Evolutionary conservation across 768 basidiomycete genomes (phyloP).

Genomic region (Podaxis sp.): DNA sequence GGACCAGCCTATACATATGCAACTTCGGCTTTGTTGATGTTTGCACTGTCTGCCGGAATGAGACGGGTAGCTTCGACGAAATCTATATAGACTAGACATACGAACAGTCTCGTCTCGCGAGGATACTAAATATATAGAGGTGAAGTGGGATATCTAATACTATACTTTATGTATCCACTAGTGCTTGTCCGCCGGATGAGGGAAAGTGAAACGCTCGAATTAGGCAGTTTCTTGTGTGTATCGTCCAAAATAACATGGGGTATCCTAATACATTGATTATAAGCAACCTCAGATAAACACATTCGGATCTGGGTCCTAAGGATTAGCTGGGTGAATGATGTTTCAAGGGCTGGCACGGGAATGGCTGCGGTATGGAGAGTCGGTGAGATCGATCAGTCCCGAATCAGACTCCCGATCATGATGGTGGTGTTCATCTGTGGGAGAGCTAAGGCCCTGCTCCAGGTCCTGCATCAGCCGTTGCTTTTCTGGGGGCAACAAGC

Average conservation of each 20-base stretch:
- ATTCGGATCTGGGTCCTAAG: neutral
- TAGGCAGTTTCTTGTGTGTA: neutral
- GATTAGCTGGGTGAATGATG: neutral
- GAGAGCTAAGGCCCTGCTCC: slow-evolving; percentile 11
- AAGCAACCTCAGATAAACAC: neutral
- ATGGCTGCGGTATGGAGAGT: slow-evolving; percentile 6
- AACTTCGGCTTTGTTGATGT: slow-evolving; percentile 64
- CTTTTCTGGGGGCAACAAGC: slow-evolving; percentile 44
- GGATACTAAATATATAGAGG: slow-evolving; percentile 16
- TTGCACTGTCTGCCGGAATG: slow-evolving; percentile 58
- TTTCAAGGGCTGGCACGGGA: slow-evolving; percentile 5
- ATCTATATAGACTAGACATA: slow-evolving; percentile 25
- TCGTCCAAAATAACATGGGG: slow-evolving; percentile 4
- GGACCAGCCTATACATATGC: slow-evolving; percentile 79
- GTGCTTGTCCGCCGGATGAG: neutral
- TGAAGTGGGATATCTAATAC: slow-evolving; percentile 1
- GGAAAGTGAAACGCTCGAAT: neutral
- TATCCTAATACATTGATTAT: slow-evolving; percentile 11
- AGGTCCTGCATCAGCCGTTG: slow-evolving; percentile 33
- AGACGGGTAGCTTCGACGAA: slow-evolving; percentile 41
- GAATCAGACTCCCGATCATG: slow-evolving; percentile 2
- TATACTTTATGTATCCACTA: neutral
- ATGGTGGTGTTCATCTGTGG: neutral
- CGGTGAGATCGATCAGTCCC: slow-evolving; percentile 4
- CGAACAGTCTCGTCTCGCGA: slow-evolving; percentile 3